These are phyloP conservation scores for Letharia lupina DNA, from an alignment of 495 filamentous ascomycete species.

Conservation along the genomic window DNA sequence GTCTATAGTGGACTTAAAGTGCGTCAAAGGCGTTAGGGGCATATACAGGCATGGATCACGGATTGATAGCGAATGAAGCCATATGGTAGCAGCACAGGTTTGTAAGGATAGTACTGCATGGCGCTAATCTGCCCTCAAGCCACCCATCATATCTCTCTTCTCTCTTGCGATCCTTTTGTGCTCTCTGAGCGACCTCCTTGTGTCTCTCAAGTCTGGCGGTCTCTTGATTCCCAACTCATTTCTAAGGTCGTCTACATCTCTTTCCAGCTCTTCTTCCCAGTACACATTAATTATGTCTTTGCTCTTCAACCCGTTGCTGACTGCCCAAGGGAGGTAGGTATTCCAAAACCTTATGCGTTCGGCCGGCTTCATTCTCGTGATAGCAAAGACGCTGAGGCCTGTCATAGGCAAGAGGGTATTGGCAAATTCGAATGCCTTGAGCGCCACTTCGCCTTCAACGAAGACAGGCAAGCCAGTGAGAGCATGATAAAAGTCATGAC, in stretches of 20 bases:
- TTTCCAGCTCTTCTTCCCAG: slow-evolving; percentile 92
- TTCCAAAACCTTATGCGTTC: slow-evolving; percentile 65
- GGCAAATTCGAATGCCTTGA: slow-evolving; percentile 94
- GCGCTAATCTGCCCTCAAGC: slow-evolving; percentile 23
- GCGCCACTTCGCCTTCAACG: slow-evolving; percentile 83
- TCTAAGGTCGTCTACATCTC: slow-evolving; percentile 70
- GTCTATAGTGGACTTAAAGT: neutral
- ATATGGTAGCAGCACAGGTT: neutral
- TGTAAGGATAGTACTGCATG: neutral
- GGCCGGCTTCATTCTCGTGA: slow-evolving; percentile 51
- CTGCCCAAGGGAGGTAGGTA: slow-evolving; percentile 83
- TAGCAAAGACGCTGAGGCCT: slow-evolving; percentile 66
- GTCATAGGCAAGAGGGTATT: slow-evolving; percentile 96
- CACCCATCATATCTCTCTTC: slow-evolving; percentile 28
- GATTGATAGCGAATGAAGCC: neutral
- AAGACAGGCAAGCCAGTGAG: slow-evolving; percentile 87
- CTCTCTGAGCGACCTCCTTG: slow-evolving; percentile 59
- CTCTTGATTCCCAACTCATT: slow-evolving; percentile 69
- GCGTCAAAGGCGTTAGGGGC: slow-evolving; percentile 5
- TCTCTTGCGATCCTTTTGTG: slow-evolving; percentile 59
- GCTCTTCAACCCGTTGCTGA: slow-evolving; percentile 66
- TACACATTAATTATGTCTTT: slow-evolving; percentile 93
- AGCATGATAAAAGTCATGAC: slow-evolving; percentile 97
- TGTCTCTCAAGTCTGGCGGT: slow-evolving; percentile 81
- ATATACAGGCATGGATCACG: slow-evolving; percentile 1